Evolutionary conservation across 148 eudicot species (phyloP), one percentile per base, ranked within the genome.

Genomic region (Nepenthes mirabilis): DNA sequence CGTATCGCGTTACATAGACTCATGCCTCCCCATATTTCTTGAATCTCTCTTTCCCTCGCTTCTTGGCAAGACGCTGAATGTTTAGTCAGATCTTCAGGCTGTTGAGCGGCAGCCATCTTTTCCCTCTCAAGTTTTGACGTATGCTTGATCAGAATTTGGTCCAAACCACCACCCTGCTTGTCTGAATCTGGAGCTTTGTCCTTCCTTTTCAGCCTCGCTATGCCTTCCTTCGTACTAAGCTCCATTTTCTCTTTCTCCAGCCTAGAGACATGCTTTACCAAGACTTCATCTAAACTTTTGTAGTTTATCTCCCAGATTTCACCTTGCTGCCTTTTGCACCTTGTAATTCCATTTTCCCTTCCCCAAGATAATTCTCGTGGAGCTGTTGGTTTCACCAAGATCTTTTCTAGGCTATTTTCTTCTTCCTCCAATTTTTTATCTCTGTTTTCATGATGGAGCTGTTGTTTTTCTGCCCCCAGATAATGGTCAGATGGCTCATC

Each of bases 11-110:
- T 77, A 40, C 91, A 91, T 58, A 90, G 72, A 60, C 81, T 73
- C 65, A 90, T 56, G 49, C 95, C 97, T 66, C 97, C 97, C 97
- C 97, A 90, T 12, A 79, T 82, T 65, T 79, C 87, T 50, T 80
- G 85, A 73, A 87, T 43, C 76, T 90, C 97, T 66, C 67, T 77
- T 60, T 90, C 91, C 78, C 95, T 75, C 36, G 88, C 89, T 78
- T 87, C 79, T 50, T 76, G 68, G 33, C 85, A 79, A 59, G 91
- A 51, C 43, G 73, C 59, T 33, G 85, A 60, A 62, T 62, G 14
- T 65, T 72, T 33, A 58, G 51, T 70, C 14, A 32, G 8, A 2
- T 55, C 58, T 32, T 55, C 58, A 9, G 36, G 5, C 11, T 23
- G 58, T 32, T 32, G 36, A 7, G 36, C 58, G 7, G 58, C 58